These are phyloP conservation scores for Alternaria ventricosa DNA, from an alignment of 2,329 filamentous ascomycete species.

Conservation along the genomic window DNA sequence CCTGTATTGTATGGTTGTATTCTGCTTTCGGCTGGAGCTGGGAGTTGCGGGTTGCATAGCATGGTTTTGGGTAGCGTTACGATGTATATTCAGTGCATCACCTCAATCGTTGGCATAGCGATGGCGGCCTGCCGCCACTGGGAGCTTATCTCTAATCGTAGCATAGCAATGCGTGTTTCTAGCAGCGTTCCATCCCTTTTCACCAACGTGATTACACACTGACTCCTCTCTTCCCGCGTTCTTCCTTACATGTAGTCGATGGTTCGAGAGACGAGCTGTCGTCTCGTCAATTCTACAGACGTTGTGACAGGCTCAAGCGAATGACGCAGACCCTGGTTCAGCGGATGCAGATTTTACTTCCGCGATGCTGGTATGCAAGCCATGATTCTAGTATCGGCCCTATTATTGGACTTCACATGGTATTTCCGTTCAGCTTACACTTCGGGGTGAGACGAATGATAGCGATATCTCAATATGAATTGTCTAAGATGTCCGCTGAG, in stretches of 20 bases:
- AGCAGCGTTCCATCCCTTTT: background rate
- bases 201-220: background rate
- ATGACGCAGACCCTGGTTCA: background rate
- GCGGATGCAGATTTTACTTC: background rate
- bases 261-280: background rate
- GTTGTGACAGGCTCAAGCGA: background rate
- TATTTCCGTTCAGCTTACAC: background rate
- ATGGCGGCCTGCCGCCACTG: background rate
- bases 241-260: background rate
- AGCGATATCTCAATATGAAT: background rate
- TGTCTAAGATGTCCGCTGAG: fast-evolving
- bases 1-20: background rate
- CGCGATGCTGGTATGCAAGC: background rate
- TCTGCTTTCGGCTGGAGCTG: background rate
- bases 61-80: background rate
- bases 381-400: background rate
- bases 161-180: background rate
- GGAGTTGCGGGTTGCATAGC: background rate
- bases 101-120: background rate
- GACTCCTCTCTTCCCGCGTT: background rate
- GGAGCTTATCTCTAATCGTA: background rate
- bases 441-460: background rate
- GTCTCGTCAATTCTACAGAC: background rate
- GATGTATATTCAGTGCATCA: background rate
- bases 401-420: background rate